Evolutionary conservation across 177 flowering plant species (phyloP).

Genomic region (Vitis hybrid): DNA sequence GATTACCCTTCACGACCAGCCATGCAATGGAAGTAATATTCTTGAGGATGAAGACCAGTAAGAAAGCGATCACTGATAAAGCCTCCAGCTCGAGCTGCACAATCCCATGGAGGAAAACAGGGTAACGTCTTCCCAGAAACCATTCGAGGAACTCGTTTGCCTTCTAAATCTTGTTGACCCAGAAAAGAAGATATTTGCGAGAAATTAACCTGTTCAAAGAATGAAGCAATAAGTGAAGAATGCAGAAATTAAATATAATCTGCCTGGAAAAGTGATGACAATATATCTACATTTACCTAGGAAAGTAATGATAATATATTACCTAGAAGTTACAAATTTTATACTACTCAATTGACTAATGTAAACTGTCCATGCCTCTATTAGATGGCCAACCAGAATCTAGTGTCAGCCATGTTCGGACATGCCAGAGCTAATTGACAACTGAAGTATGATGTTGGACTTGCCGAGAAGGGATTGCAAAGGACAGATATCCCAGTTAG

Average conservation of each 20-base stretch:
- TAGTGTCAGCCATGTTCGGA: no score
- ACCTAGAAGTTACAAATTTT: no score
- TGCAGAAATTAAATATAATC: neutral
- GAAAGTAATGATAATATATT: no score
- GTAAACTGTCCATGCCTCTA: no score
- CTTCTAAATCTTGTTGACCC: slow-evolving; percentile 97
- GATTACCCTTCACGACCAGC: slow-evolving; percentile 99
- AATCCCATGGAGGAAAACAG: slow-evolving; percentile 92
- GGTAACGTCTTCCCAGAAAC: slow-evolving; percentile 97
- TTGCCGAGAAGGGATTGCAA: no score
- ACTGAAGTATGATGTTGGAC: no score
- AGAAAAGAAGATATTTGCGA: slow-evolving; percentile 85
- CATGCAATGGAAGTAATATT: slow-evolving; percentile 99
- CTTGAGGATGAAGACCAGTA: slow-evolving; percentile 93
- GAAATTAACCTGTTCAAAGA: slow-evolving; percentile 71
- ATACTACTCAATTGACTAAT: no score
- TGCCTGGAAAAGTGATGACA: neutral
- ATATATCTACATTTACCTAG: neutral
- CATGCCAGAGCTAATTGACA: no score
- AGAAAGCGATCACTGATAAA: slow-evolving; percentile 89
- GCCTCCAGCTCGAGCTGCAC: slow-evolving; percentile 87
- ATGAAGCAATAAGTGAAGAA: neutral
- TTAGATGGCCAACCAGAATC: no score
- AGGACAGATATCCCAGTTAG: no score
- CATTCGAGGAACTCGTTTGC: slow-evolving; percentile 96